A percentile compares a stretch with the other conserved stretches of the same genome.
Evolutionary conservation across 2,329 filamentous ascomycete species (phyloP).

Genomic region (Botrytis cinerea): DNA sequence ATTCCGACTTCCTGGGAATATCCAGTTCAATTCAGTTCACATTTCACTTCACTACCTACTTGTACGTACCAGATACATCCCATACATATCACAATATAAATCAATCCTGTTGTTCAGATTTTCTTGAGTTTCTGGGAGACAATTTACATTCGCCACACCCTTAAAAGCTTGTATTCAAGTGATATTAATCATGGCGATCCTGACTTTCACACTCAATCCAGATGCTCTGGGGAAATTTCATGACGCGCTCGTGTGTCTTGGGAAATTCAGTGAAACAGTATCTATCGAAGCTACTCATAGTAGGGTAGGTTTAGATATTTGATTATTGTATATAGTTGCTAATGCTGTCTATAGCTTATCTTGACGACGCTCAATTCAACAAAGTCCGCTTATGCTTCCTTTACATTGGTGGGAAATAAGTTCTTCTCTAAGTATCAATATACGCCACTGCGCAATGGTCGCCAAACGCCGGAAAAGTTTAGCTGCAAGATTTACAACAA

Average conservation of each 20-base stretch:
- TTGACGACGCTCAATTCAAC: slow-evolving; percentile 78
- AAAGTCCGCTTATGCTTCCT: slow-evolving; percentile 76
- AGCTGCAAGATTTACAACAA: slow-evolving; percentile 75
- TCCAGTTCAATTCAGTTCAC: background rate
- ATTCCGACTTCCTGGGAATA: background rate
- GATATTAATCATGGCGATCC: slow-evolving; percentile 54
- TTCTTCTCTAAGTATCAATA: slow-evolving; percentile 77
- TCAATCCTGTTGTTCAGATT: too few species aligned
- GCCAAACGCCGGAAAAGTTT: slow-evolving; percentile 53
- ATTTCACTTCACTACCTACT: background rate
- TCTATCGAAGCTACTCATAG: slow-evolving; percentile 58
- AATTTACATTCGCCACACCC: background rate
- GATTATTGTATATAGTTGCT: slow-evolving; percentile 20
- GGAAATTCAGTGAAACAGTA: slow-evolving; percentile 79
- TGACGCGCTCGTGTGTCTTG: slow-evolving; percentile 72
- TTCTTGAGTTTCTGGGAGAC: background rate
- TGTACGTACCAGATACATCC: background rate
- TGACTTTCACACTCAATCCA: slow-evolving; percentile 73
- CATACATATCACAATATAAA: background rate
- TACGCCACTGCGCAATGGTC: slow-evolving; percentile 46
- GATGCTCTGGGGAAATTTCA: slow-evolving; percentile 71
- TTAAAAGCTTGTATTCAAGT: background rate
- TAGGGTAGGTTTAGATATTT: slow-evolving; percentile 30
- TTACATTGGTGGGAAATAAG: slow-evolving; percentile 63
- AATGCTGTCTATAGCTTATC: slow-evolving; percentile 55